Base-by-base conservation (phyloP, 495 filamentous ascomycete genomes). In the Hyaloscypha variabilis region DNA sequence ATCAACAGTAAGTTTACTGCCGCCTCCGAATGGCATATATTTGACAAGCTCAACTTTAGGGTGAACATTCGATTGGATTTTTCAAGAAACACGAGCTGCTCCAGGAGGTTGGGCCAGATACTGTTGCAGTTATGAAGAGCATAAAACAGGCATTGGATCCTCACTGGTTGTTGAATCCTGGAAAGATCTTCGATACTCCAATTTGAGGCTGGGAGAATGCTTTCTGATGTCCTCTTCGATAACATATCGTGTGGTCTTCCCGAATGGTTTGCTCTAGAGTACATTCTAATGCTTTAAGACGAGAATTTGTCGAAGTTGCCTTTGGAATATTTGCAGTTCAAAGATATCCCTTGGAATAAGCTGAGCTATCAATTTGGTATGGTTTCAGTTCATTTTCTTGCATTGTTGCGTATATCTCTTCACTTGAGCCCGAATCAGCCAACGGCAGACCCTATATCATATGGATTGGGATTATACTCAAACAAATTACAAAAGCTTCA, bases 141-240 rank as follows among this genome's bases (percentile, higher is more conserved):
- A 87, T 97, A 71, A 97, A 97, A 78, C 71, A 76, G 1, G 85
- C 90, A 10, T 78, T 97, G 60, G 93, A 97, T 80, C 93, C 93
- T 0, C 74, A 88, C 42, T 96, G 92, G 91, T 83, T 97, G 42
- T 82, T 97, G 85, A 96, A 96, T 67, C 92, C 92, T 3, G 92
- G 91, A 6, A 96, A 96, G 77, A 93, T 96, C 51, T 90, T 95
- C 68, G 91, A 94, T 69, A 67, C 79, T 17, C 77, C 79, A 46
- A 46, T 10, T 46, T 46, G 39, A 46, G 17, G 39, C 13, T 17
- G 39, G 19, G 4, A 14, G 39, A 19, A 4, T 14, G 13, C 11
- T 46, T 1, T 46, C 31, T 46, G 39, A 19, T n/a, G n/a, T n/a
- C n/a, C n/a, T n/a, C n/a, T n/a, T n/a, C n/a, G n/a, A n/a, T n/a